Conservation (phyloP, 2,329 filamentous ascomycete species). For the Ophiosphaerella korrae region DNA sequence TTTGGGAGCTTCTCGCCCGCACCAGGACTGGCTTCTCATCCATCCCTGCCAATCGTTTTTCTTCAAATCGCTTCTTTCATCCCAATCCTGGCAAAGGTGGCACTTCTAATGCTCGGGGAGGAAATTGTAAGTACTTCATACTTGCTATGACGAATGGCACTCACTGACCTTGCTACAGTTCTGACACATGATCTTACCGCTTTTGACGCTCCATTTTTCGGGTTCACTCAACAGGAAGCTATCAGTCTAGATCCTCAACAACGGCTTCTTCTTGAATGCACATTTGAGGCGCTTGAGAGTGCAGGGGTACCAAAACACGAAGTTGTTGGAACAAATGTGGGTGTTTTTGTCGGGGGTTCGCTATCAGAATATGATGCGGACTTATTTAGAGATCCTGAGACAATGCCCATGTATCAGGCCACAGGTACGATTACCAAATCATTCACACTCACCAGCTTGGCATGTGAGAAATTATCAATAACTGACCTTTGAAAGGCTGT, state of each 20-base stretch:
- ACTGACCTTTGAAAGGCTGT: conserved; percentile 6
- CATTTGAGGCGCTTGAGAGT: conserved; percentile 50
- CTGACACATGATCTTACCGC: conserved; percentile 22
- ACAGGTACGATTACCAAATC: conserved; percentile 17
- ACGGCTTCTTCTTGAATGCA: conserved; percentile 38
- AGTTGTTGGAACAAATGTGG: conserved; percentile 33
- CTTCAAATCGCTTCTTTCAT: conserved; percentile 46
- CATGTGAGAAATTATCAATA: background rate
- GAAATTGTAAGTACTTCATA: conserved; percentile 13
- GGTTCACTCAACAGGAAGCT: conserved; percentile 34
- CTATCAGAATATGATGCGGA: conserved; percentile 33
- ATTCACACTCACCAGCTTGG: background rate
- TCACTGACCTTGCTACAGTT: conserved; percentile 2
- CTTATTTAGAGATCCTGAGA: conserved; percentile 28
- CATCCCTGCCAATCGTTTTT: conserved; percentile 48
- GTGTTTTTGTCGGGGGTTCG: conserved; percentile 31
- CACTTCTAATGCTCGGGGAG: conserved; percentile 40
- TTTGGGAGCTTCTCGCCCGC: conserved; percentile 34
- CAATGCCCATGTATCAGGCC: conserved; percentile 34
- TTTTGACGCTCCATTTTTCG: conserved; percentile 42
- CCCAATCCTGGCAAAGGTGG: conserved; percentile 39
- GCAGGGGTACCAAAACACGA: conserved; percentile 38
- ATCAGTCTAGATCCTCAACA: conserved; percentile 41
- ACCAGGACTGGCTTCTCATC: conserved; percentile 37
- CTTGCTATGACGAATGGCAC: background rate